Evolutionary conservation across 83 land plant genomes (phyloP), one percentile per base, ranked within the genome.

Genomic region (Thuja plicata): DNA sequence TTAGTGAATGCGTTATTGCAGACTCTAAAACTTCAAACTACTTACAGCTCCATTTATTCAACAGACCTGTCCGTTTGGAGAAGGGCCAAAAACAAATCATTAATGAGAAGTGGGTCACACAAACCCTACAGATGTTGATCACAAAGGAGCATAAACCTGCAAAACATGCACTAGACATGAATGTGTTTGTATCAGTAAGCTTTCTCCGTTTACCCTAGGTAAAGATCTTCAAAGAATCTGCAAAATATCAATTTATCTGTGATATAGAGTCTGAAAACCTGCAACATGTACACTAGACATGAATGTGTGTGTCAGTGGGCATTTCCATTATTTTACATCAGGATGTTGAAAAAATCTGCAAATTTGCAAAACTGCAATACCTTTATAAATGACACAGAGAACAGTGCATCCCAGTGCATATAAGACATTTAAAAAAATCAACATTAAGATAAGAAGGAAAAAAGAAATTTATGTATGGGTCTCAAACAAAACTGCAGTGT

Each of bases 31-130:
- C 86, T 54, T 85, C 62, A 85, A 85, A 46, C 34, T 41, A 34
- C 30, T 54, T 54, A 2, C 16, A 85, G 54, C 86, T 85, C 86
- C 86, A 85, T 85, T 38, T 62, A 85, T 54, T 85, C 86, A 54
- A 54, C 27, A 37, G 86, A 85, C 62, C 86, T 84, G 84, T 46
- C 84, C 54, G 40, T 85, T 85, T 37, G 34, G 60, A 85, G 66
- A 66, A 66, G 54, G 86, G 48, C 82, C 82, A 79, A 85, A 85
- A 45, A 81, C 38, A 85, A 85, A 41, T 9, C 40, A 34, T 85
- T 43, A 85, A 85, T 85, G 66, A 85, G 30, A 32, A 85, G 48
- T 38, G 37, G 60, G 48, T 52, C 35, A 85, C 32, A 85, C 54
- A 16, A 85, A 85, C 57, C 66, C 62, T 85, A 52, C 9, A 2